Percentiles rank a stretch among this genome's conserved stretches.
Conservation (phyloP, 148 eudicot genomes). For the Bassia scoparia region DNA sequence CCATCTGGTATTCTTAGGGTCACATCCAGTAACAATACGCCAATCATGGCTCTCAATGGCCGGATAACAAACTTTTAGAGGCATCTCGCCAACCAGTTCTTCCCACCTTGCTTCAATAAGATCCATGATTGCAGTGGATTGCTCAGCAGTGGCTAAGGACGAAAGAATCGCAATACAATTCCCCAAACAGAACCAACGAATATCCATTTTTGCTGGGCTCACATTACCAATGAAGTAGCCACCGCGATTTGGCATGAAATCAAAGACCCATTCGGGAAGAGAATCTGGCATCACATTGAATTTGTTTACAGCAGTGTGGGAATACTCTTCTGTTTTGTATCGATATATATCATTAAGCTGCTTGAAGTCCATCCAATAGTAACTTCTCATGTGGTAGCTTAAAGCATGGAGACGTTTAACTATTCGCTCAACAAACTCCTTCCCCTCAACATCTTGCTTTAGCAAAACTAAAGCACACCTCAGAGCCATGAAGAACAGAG, state of each 20-base stretch:
- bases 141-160: constrained; percentile 76
- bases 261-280: constrained; percentile 92
- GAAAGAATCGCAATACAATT: constrained; percentile 87
- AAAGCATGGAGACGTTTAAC: constrained; percentile 80
- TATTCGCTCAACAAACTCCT: constrained; percentile 63
- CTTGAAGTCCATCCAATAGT: constrained; percentile 83
- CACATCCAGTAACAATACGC: constrained; percentile 89
- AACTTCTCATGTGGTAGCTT: constrained; percentile 82
- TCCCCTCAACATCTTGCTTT: constrained; percentile 77
- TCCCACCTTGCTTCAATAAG: constrained; percentile 88
- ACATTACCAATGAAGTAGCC: constrained; percentile 88
- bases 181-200: constrained; percentile 92
- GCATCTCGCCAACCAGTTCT: constrained; percentile 93
- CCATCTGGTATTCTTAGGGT: constrained; percentile 95
- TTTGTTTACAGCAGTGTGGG: constrained; percentile 84
- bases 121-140: constrained; percentile 85
- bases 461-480: constrained; percentile 69
- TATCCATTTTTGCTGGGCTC: constrained; percentile 84
- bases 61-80: constrained; percentile 86
- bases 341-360: constrained; percentile 80
- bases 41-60: constrained; percentile 90
- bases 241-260: constrained; percentile 78
- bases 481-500: constrained; percentile 91
- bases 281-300: constrained; percentile 93
- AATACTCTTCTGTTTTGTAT: constrained; percentile 84